Evolutionary conservation across 345 rosid genomes (phyloP), one percentile per base, ranked within the genome.

Genomic region (Linum trigynum): DNA sequence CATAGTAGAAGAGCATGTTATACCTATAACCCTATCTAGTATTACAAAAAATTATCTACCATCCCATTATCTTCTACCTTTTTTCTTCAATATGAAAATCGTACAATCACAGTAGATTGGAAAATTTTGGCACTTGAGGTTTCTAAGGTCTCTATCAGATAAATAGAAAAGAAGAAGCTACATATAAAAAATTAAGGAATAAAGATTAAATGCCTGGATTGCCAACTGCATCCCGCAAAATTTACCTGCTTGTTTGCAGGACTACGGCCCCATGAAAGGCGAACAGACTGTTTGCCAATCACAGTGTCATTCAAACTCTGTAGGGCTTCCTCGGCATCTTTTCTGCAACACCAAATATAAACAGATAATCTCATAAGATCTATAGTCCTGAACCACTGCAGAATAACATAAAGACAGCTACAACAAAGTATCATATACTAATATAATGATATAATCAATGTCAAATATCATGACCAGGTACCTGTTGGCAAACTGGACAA

Each of bases 181-280:
- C 40, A 48, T 3, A 4, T 36, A 9, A 63, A 17, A 42, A 59
- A 16, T 16, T n/a, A 35, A 56, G 11, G 59, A 8, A 56, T 11
- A 11, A n/a, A 56, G 12, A 35, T 15, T n/a, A 2, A 3, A 56
- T 43, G 6, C 50, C 6, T 5, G 50, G 2, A 9, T 35, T n/a
- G 8, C 59, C 3, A 56, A 7, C 36, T 37, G 55, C 23, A n/a
- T 12, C 16, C 2, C 56, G 55, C 40, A 59, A 64, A n/a, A 5
- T 50, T 76, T 77, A 88, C 97, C 90, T 86, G 98, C 74, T 81
- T 92, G 86, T 84, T 81, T 17, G 76, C 89, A 3, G 91, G 89
- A 65, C 75, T 90, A 65, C 97, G 89, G 55, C 97, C 97, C 98
- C 98, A 92, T 23, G 98, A 90, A 72, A 92, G 94, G 8, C 98